Base-by-base conservation (phyloP, 306 rosid genomes). In the Lathyrus aphaca region DNA sequence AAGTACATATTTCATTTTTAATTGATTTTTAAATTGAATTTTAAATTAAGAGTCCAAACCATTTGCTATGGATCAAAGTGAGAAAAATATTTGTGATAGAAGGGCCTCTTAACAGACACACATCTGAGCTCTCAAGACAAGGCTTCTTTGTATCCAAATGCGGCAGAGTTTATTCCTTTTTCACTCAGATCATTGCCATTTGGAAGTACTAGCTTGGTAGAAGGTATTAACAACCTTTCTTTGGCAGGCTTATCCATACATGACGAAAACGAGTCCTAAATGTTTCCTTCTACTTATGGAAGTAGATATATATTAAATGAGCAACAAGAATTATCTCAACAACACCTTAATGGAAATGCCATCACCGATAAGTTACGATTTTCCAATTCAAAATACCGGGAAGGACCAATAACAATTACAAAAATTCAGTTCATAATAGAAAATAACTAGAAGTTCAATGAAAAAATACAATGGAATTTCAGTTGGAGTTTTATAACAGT, bases 161-260 rank as follows among this genome's bases (percentile, higher is more conserved):
- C 98, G 4, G 98, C 97, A n/a, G 98, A 88, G 79, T 93, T 93
- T 29, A 53, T 93, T 64, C 98, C 98, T 45, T 90, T 83, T 69
- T 38, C 90, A 64, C 90, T 88, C 74, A 83, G 98, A 80, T 84
- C 97, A 53, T 55, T 85, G 12, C 77, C 92, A 59, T 80, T 88
- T 54, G 93, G 93, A 77, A 85, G 90, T 80, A 58, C 80, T 63
- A 81, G 91, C 67, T 65, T 67, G 6, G 79, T 73, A 40, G 94
- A 92, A 64, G 85, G 84, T 77, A 74, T 86, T 43, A 84, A 85
- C 72, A 81, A 74, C 66, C 85, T 88, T 75, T 86, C 98, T 73
- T 68, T 93, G 63, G 76, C 74, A 0, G 91, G 94, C 63, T 82
- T 93, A 70, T 93, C 98, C 39, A 69, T 93, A 46, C 84, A 83